phyloP scores from a whole-genome alignment of 495 filamentous ascomycete genomes.

The Annulohypoxylon moriforme region DNA sequence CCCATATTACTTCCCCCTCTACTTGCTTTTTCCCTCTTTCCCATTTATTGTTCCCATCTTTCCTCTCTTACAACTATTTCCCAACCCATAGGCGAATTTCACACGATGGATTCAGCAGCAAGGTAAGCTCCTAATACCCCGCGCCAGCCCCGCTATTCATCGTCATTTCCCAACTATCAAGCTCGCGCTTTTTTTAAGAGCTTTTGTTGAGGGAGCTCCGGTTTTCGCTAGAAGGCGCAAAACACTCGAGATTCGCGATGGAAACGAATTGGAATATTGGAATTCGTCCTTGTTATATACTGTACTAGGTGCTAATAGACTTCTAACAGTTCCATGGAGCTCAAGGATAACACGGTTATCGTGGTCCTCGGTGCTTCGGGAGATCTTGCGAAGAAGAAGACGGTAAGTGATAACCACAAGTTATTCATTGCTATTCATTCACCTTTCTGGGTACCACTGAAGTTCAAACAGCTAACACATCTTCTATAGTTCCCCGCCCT shows the following conservation, averaged over 20 bases:
- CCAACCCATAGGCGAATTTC: constrained; percentile 27
- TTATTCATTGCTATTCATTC: neutral
- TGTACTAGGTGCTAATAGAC: constrained; percentile 21
- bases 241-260: no score
- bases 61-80: constrained; percentile 4
- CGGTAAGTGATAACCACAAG: constrained; percentile 66
- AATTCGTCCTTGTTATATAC: neutral
- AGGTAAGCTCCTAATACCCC: constrained; percentile 54
- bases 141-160: constrained; percentile 53
- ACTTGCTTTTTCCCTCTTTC: constrained; percentile 5
- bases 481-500: constrained; percentile 88
- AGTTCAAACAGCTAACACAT: constrained; percentile 46
- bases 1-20: neutral
- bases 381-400: constrained; percentile 99
- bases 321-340: constrained; percentile 70
- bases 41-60: constrained; percentile 31
- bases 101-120: constrained; percentile 58
- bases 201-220: constrained; percentile 18
- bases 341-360: constrained; percentile 98
- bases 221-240: neutral
- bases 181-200: constrained; percentile 22
- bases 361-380: constrained; percentile 97
- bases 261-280: neutral
- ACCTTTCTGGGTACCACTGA: constrained; percentile 17
- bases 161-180: constrained; percentile 16